Evolutionary conservation across 345 rosid genomes (phyloP).

Genomic region (Stellera chamaejasme): DNA sequence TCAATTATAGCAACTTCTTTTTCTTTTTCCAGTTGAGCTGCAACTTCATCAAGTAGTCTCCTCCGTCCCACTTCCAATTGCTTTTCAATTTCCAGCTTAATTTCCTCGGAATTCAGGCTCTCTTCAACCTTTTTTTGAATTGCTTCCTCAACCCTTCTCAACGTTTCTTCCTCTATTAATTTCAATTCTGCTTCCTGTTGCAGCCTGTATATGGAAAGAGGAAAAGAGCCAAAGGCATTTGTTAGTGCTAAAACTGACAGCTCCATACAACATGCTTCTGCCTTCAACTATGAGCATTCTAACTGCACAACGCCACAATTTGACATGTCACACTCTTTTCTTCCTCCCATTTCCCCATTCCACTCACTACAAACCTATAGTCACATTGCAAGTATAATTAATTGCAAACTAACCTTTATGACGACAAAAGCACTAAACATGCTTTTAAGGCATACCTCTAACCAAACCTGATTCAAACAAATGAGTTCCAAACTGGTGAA

Average conservation of each 20-base stretch:
- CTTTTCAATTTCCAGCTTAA: slow-evolving; percentile 53
- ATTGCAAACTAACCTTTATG: slow-evolving; percentile 58
- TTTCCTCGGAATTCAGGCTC: slow-evolving; percentile 65
- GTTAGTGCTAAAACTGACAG: no score
- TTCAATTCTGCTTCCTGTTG: slow-evolving; percentile 87
- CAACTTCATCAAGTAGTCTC: slow-evolving; percentile 64
- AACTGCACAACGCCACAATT: slow-evolving; percentile 24
- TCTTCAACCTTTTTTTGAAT: slow-evolving; percentile 68
- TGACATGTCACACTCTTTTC: slow-evolving; percentile 15
- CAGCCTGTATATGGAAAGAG: slow-evolving; percentile 50
- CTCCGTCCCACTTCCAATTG: slow-evolving; percentile 73
- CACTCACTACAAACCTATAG: slow-evolving; percentile 13
- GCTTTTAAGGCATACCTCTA: slow-evolving; percentile 81
- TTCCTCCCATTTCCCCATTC: not conserved
- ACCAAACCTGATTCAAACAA: slow-evolving; percentile 78
- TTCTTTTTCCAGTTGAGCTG: slow-evolving; percentile 73
- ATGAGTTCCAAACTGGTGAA: slow-evolving; percentile 69
- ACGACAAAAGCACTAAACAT: slow-evolving; percentile 44
- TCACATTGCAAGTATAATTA: slow-evolving; percentile 24
- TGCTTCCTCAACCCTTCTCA: slow-evolving; percentile 76
- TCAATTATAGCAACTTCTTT: slow-evolving; percentile 60
- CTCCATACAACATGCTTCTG: slow-evolving; percentile 6
- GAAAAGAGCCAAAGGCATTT: slow-evolving; percentile 29
- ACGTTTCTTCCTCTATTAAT: slow-evolving; percentile 89
- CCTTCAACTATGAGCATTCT: slow-evolving; percentile 25